Evolutionary conservation across 768 basidiomycete species (phyloP), one percentile per base, ranked within the genome.

Genomic region (Phlebiopsis gigantea): DNA sequence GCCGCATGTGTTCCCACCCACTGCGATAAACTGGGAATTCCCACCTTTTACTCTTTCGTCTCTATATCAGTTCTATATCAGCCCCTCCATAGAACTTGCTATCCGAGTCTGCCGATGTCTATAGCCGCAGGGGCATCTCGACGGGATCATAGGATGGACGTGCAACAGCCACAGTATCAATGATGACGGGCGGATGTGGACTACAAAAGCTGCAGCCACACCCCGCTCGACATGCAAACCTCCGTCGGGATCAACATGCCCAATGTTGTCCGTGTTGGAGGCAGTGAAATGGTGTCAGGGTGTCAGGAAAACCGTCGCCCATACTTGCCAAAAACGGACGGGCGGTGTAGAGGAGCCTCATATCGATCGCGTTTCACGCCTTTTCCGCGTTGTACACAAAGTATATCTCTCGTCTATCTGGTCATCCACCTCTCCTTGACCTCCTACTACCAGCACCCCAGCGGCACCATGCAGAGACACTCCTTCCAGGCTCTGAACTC

Each of bases 401-500:
- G 22, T 34, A 21, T 31, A 30, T 47, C 51, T 17, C 45, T 10
- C 31, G 10, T 41, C 44, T 25, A 17, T 21, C 29, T 14, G 5
- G 6, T n/a, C 43, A 4, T 17, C 41, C 45, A 34, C 26, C 43
- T 28, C 26, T 24, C 31, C 29, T 42, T 21, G 19, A 53, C 28
- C 15, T 46, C 31, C 29, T 19, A 57, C 56, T 47, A 49, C 26
- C 55, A 44, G 15, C n/a, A 51, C 43, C 44, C 12, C 10, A 5
- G 17, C 14, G 2, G 21, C 25, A 51, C 14, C 22, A 87, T 88
- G 82, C 83, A 85, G 66, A 77, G 89, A 58, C 88, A 89, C 68
- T 83, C 80, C 41, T 93, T 94, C 74, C 85, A 79, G 59, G 83
- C 92, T 4, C 83, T 95, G 65, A 90, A 90, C 69, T 91, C 90